Evolutionary conservation across 371 early-diverging fungal genomes (phyloP).

Genomic region (Mucor ambiguus): DNA sequence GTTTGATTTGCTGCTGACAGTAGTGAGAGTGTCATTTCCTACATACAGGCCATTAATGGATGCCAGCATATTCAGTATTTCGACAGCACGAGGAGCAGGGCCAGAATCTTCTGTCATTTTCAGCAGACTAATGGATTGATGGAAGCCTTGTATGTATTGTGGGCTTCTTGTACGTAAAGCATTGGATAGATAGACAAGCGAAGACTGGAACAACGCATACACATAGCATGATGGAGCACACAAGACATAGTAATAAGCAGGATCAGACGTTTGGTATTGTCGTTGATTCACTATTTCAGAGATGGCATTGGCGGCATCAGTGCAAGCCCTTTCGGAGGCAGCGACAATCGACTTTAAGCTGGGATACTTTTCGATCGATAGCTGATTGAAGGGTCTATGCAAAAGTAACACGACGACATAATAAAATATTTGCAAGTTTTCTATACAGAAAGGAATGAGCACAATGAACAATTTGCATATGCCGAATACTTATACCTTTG

Average conservation of each 20-base stretch:
- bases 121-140: conserved; percentile 25
- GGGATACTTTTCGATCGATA: conserved; percentile 7
- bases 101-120: conserved; percentile 22
- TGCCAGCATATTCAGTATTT: conserved; percentile 38
- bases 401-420: conserved; percentile 53
- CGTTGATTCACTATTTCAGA: conserved; percentile 27
- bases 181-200: conserved; percentile 37
- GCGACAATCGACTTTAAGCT: conserved; percentile 14
- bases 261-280: conserved; percentile 19
- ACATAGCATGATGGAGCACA: conserved; percentile 47
- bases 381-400: conserved; percentile 55
- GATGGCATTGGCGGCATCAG: conserved; percentile 31
- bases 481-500: conserved; percentile 28
- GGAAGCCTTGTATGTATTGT: conserved; percentile 12
- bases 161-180: conserved; percentile 25
- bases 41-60: conserved; percentile 29
- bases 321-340: conserved; percentile 35
- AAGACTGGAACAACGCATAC: conserved; percentile 52
- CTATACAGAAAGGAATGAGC: conserved; percentile 18
- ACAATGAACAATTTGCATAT: background rate
- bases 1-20: background rate
- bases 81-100: conserved; percentile 38
- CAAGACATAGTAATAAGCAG: conserved; percentile 29
- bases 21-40: conserved; percentile 15
- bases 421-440: conserved; percentile 52